phyloP scores from a whole-genome alignment of 1,139 yeast genomes.

The Geotrichum siamense region DNA sequence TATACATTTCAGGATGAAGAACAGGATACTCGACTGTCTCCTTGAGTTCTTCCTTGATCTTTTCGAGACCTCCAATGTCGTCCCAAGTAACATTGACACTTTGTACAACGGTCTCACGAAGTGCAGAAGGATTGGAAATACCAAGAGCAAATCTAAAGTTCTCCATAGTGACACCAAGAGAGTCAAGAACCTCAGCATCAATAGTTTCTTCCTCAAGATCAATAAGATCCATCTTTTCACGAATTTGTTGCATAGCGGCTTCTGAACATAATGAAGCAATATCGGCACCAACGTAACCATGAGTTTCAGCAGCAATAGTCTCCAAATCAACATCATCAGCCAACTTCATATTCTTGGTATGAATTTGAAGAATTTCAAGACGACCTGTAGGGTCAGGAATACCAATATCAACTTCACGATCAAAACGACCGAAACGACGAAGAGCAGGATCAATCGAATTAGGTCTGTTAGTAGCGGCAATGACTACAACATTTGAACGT shows the following conservation, averaged over 20 bases:
- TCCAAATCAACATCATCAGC: slow-evolving; percentile 94
- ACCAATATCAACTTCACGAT: slow-evolving; percentile 97
- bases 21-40: slow-evolving; percentile 99
- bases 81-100: slow-evolving; percentile 98
- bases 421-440: slow-evolving; percentile 97
- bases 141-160: slow-evolving; percentile 97
- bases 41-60: slow-evolving; percentile 86
- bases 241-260: slow-evolving; percentile 97
- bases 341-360: slow-evolving; percentile 95
- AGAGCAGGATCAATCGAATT: slow-evolving; percentile 97
- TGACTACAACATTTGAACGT: slow-evolving; percentile 91
- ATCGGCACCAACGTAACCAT: slow-evolving; percentile 98
- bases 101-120: slow-evolving; percentile 98
- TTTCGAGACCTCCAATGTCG: slow-evolving; percentile 93
- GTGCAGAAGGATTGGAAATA: slow-evolving; percentile 96
- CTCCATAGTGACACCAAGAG: slow-evolving; percentile 97
- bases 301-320: slow-evolving; percentile 84
- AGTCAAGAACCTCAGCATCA: slow-evolving; percentile 94
- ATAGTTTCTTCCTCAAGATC: slow-evolving; percentile 97
- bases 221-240: slow-evolving; percentile 98
- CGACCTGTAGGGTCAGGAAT: slow-evolving; percentile 99
- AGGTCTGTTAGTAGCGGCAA: slow-evolving; percentile 95
- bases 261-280: slow-evolving; percentile 92
- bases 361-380: slow-evolving; percentile 86
- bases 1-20: slow-evolving; percentile 95